Evolutionary conservation across 1,284 basidiomycete genomes (phyloP).

Genomic region (Cutaneotrichosporon spelunceum): DNA sequence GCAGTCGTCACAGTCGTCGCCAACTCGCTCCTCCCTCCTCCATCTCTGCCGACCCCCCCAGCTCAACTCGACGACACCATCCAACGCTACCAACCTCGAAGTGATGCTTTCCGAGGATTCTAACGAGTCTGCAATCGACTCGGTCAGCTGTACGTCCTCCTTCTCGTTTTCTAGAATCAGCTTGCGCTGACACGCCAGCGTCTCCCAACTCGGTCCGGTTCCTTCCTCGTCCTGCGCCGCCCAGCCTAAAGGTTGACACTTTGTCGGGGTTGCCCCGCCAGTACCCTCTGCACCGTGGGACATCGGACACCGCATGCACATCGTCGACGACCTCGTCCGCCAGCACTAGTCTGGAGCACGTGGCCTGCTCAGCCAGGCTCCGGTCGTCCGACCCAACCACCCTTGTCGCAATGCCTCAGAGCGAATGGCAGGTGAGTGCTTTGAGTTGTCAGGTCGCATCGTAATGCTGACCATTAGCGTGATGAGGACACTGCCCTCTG

Average conservation of each 20-base stretch:
- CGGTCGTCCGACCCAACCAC: background rate
- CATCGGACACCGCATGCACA: background rate
- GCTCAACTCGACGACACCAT: slow-evolving; percentile 11
- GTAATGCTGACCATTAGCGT: slow-evolving; percentile 23
- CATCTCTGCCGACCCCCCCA: slow-evolving; percentile 37
- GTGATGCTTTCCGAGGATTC: slow-evolving; percentile 14
- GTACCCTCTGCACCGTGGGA: slow-evolving; percentile 3
- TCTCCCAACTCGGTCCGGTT: slow-evolving; percentile 21
- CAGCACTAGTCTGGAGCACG: background rate
- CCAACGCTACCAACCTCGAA: slow-evolving; percentile 5
- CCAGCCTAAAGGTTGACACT: slow-evolving; percentile 18
- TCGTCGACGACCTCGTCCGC: slow-evolving; percentile 8
- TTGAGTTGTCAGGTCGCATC: background rate
- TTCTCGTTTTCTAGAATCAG: background rate
- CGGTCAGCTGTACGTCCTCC: slow-evolving; percentile 14
- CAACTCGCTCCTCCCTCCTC: slow-evolving; percentile 38
- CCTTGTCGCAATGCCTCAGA: slow-evolving; percentile 18
- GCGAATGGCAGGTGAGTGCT: slow-evolving; percentile 40
- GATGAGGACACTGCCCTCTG: slow-evolving; percentile 41
- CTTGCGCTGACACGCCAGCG: slow-evolving; percentile 6
- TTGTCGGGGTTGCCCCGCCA: background rate
- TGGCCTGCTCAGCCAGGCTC: background rate
- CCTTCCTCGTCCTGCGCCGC: slow-evolving; percentile 17
- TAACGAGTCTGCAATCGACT: slow-evolving; percentile 3
- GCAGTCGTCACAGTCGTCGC: slow-evolving; percentile 12